Evolutionary conservation across 108 stramenopile genomes (phyloP).

Genomic region (Asterionellopsis glacialis): DNA sequence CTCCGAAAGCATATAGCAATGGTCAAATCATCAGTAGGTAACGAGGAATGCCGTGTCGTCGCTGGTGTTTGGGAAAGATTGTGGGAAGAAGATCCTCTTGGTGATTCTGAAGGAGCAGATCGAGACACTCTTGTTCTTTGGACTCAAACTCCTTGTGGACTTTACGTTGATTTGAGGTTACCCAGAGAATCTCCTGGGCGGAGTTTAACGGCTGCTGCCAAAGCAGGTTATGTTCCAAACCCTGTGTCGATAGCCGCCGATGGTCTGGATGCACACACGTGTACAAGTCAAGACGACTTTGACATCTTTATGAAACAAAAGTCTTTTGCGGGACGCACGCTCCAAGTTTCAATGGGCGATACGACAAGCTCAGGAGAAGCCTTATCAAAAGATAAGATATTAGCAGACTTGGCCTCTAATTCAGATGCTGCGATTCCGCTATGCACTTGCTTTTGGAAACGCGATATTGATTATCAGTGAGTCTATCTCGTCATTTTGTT

Average conservation of each 20-base stretch:
- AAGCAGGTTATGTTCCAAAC: not conserved
- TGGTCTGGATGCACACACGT: not conserved
- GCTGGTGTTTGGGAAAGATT: conserved; percentile 42
- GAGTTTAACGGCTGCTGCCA: not conserved
- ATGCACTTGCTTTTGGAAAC: conserved; percentile 41
- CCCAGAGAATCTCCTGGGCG: conserved; percentile 26
- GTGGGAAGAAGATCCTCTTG: conserved; percentile 48
- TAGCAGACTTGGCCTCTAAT: conserved; percentile 9
- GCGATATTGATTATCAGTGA: conserved; percentile 33
- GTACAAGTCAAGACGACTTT: not conserved
- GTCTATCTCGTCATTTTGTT: not conserved
- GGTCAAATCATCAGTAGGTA: no score
- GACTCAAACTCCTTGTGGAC: conserved; percentile 41
- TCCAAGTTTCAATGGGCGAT: conserved; percentile 18
- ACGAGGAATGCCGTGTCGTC: conserved; percentile 1
- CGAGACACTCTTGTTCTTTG: conserved; percentile 40
- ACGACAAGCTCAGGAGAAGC: conserved; percentile 18
- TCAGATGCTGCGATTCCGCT: conserved; percentile 11
- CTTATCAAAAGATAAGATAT: conserved; percentile 17
- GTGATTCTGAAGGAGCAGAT: conserved; percentile 29
- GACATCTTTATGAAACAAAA: conserved; percentile 28
- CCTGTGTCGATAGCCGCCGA: conserved; percentile 23
- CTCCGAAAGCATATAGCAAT: no score
- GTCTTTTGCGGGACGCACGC: conserved; percentile 32
- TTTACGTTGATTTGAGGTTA: conserved; percentile 44